Evolutionary conservation across 306 rosid genomes (phyloP), one percentile per base, ranked within the genome.

Genomic region (Biancaea sappan): DNA sequence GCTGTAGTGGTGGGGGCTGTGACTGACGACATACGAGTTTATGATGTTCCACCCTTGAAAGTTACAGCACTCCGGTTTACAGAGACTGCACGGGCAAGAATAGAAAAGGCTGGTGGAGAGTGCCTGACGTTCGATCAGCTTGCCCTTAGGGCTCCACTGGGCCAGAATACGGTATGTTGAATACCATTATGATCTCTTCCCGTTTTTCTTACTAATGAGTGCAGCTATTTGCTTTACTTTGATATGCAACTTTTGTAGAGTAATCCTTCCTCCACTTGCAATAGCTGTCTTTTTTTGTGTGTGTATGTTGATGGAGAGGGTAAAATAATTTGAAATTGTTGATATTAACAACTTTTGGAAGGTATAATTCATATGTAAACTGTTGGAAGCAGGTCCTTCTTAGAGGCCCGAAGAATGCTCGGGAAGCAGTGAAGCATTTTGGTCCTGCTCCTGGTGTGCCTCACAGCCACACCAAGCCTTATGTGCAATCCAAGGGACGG

Each of bases 381-480:
- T 66, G 4, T 53, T 71, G 63, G 70, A 26, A 75, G 19, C 75
- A 91, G 97, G 87, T 87, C 63, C 96, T 92, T 31, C 86, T 89
- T 10, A 76, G 97, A 74, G 97, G 97, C 74, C 84, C 90, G 6
- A 92, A 87, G 91, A 92, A 89, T 59, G 73, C 89, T 2, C 78
- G 96, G 22, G 97, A 92, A 76, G 97, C 93, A 0, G 97, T 92
- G 66, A 92, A 92, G 68, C 97, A 89, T 66, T 92, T 92, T 28
- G 97, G 96, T 71, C 92, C 87, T 3, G 97, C 97, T 16, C 96
- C 96, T 18, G 97, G 97, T 81, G 97, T 91, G 28, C 95, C 97
- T 1, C 96, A 91, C 83, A 89, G 95, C 81, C 91, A 91, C 81
- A 41, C 84, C 50, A 91, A 91, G 69, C 97, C 95, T 13, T 91